phyloP scores from a whole-genome alignment of 768 basidiomycete genomes.

The Rossbeevera mucosa region DNA sequence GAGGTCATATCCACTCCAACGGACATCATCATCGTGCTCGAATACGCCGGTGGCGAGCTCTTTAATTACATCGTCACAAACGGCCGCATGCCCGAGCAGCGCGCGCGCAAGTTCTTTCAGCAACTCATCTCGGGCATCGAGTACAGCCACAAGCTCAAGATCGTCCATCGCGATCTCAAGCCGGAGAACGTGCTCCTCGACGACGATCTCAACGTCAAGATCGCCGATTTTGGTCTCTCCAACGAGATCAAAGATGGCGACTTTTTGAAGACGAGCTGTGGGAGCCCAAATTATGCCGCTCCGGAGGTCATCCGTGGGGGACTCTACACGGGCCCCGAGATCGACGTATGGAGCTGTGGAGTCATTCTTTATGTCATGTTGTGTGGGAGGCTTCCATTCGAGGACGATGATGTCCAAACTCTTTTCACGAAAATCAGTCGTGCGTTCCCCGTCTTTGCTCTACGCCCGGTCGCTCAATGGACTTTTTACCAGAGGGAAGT shows the following conservation, averaged over 20 bases:
- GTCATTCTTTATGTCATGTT: slow-evolving; percentile 99
- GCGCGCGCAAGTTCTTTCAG: slow-evolving; percentile 93
- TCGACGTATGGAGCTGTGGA: slow-evolving; percentile 98
- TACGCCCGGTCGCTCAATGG: neutral
- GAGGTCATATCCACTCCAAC: slow-evolving; percentile 90
- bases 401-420: slow-evolving; percentile 91
- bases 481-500: slow-evolving; percentile 58
- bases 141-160: slow-evolving; percentile 93
- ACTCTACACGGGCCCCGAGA: slow-evolving; percentile 94
- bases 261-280: slow-evolving; percentile 95
- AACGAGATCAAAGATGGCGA: slow-evolving; percentile 96
- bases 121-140: slow-evolving; percentile 97
- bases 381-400: slow-evolving; percentile 91
- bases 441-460: slow-evolving; percentile 32
- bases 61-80: slow-evolving; percentile 98
- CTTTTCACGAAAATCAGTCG: slow-evolving; percentile 94
- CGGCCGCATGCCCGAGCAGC: slow-evolving; percentile 84
- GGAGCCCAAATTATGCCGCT: slow-evolving; percentile 97
- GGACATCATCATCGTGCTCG: slow-evolving; percentile 97
- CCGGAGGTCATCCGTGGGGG: slow-evolving; percentile 97
- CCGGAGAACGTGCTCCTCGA: slow-evolving; percentile 92
- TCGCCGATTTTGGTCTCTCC: slow-evolving; percentile 97
- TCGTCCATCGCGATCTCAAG: slow-evolving; percentile 97
- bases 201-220: slow-evolving; percentile 87
- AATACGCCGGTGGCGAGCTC: slow-evolving; percentile 92